These are phyloP conservation scores for Linaria vulgaris DNA, from an alignment of 257 asterid genomes.

Conservation along the genomic window DNA sequence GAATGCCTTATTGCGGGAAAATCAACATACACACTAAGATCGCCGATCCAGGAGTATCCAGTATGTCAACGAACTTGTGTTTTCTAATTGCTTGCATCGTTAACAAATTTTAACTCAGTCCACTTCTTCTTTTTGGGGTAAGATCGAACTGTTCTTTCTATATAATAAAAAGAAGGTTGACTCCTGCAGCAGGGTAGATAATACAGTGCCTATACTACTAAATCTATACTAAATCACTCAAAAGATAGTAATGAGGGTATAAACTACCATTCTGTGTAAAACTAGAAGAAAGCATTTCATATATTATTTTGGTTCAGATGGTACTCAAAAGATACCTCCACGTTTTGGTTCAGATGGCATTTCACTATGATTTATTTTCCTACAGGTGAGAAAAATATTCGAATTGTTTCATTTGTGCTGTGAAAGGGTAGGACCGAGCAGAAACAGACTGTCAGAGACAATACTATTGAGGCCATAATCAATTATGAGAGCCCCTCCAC, in stretches of 20 bases:
- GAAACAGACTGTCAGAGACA: conserved; percentile 68
- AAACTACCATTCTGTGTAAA: not conserved
- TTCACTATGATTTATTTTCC: not conserved
- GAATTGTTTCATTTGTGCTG: not conserved
- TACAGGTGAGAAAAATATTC: not conserved
- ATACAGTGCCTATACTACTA: not conserved
- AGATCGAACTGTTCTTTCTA: not conserved
- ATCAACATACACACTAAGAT: conserved; percentile 86
- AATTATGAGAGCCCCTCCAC: conserved; percentile 95
- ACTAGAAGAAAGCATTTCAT: not conserved
- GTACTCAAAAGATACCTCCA: not conserved
- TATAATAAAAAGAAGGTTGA: not conserved
- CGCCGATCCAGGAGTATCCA: conserved; percentile 85
- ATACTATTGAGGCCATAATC: conserved; percentile 82
- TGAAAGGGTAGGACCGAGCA: conserved; percentile 16
- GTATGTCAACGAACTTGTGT: conserved; percentile 68
- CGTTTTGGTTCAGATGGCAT: not conserved
- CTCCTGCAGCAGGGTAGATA: not conserved
- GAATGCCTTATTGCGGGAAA: conserved; percentile 67
- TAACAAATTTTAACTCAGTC: no score
- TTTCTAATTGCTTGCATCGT: conserved; percentile 68
- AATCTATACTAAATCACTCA: not conserved
- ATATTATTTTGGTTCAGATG: not conserved
- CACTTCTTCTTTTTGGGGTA: no score
- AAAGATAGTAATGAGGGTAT: conserved; percentile 1